Base-by-base conservation (phyloP, 1,284 basidiomycete genomes). In the Meripilus lineatus region DNA sequence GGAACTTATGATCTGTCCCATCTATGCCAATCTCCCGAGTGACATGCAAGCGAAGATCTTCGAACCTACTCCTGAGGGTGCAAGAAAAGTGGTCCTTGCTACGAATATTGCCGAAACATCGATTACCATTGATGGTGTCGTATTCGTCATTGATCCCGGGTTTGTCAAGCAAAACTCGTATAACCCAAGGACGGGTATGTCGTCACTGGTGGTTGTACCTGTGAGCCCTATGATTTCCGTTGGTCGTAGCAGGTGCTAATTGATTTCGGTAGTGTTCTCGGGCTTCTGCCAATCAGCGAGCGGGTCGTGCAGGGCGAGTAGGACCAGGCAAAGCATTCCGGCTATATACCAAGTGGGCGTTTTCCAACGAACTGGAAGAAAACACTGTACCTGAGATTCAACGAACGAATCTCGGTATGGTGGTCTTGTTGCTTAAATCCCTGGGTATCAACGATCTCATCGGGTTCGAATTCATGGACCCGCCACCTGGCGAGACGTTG, bases 21-120 rank as follows among this genome's bases (percentile, higher is more conserved):
- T 99, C 54, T 99, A 99, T 61, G 94, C 96, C 50, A 98, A 97
- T 62, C 68, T 99, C 25, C 96, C 96, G 1, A 94, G 89, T 54
- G 96, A 99, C 50, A 93, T 98, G 93, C 96, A 99, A 64, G 89
- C 93, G 26, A 97, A 97, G 69, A 99, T 99, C 51, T 99, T 99
- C 64, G 96, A 99, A 65, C 94, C 95, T 1, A 99, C 96, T 5
- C 95, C 96, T 0, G 88, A 91, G 46, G 93, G 93, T 8, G 91
- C 96, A 14, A 75, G 96, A 44, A 99, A 99, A 67, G 93, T 97
- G 39, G 95, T 99, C 14, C 72, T 99, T 30, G 96, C 96, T 1
- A 99, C 96, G 23, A 99, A 99, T 63, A 99, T 99, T 53, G 96
- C 96, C 21, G 94, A 98, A 66, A 98, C 94, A 1, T 94, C 91